These are phyloP conservation scores for Venturia pyrina DNA, from an alignment of 2,329 filamentous ascomycete species.

Conservation along the genomic window DNA sequence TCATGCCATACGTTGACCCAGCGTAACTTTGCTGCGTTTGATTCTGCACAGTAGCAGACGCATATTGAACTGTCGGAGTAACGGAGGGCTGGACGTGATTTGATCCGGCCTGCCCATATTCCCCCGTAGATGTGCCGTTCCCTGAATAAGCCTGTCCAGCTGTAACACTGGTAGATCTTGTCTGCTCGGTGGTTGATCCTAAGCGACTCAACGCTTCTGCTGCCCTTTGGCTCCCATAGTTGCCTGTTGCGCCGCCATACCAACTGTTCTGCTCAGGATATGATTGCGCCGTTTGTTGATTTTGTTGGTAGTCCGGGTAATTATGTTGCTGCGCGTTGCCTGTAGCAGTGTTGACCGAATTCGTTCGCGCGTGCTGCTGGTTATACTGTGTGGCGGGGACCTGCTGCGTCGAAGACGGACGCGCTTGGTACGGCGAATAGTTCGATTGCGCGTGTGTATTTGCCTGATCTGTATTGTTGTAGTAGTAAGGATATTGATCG, in stretches of 20 bases:
- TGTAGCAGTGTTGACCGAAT: not conserved
- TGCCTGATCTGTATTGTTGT: not conserved
- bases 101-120: not conserved
- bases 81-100: not conserved
- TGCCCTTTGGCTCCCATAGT: not conserved
- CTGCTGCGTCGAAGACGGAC: not conserved
- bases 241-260: not conserved
- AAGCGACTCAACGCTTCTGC: constrained; percentile 10
- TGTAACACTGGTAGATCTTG: not conserved
- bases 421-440: constrained; percentile 1
- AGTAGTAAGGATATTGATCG: constrained; percentile 9
- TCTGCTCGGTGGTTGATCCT: not conserved
- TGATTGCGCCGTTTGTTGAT: not conserved
- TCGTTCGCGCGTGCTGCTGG: constrained; percentile 1
- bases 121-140: not conserved
- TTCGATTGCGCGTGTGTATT: constrained; percentile 1
- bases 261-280: not conserved
- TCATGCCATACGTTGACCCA: not conserved
- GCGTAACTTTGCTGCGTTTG: not conserved
- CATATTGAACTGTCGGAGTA: not conserved
- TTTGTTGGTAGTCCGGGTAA: constrained; percentile 1
- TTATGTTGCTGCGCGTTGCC: constrained; percentile 1
- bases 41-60: constrained; percentile 5
- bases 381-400: not conserved
- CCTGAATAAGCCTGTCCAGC: not conserved